Percentiles rank a stretch among this genome's conserved stretches.
phyloP scores from a whole-genome alignment of 371 early-diverging fungal species.

The Apophysomyces ossiformis region DNA sequence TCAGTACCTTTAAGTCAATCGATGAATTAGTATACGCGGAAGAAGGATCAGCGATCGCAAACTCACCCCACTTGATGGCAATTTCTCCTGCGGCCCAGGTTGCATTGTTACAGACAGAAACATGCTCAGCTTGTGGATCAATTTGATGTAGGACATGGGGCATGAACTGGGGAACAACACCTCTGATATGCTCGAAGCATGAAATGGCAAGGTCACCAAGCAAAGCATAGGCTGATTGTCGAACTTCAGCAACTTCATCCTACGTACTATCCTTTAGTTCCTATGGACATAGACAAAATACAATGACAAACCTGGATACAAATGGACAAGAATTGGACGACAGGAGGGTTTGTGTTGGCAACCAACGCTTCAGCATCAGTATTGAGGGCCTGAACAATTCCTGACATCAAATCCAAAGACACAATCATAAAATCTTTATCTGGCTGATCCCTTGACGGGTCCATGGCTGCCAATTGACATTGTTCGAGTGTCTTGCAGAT shows the following conservation, averaged over 20 bases:
- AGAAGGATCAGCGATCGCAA: not conserved
- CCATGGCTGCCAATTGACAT: conserved; percentile 56
- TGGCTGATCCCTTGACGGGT: conserved; percentile 62
- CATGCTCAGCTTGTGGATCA: conserved; percentile 64
- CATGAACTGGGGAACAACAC: conserved; percentile 77
- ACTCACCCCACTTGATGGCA: conserved; percentile 71
- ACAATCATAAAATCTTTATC: conserved; percentile 90
- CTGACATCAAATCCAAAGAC: conserved; percentile 85
- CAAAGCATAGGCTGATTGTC: conserved; percentile 93
- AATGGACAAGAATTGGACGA: conserved; percentile 66
- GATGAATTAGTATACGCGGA: conserved; percentile 5
- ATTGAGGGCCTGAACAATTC: conserved; percentile 85
- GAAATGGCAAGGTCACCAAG: conserved; percentile 91
- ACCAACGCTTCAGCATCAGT: conserved; percentile 62
- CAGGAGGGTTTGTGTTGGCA: conserved; percentile 56
- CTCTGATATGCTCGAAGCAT: conserved; percentile 75
- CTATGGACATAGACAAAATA: too few species aligned
- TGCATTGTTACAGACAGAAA: conserved; percentile 89
- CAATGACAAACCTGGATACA: conserved; percentile 10
- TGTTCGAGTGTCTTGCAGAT: conserved; percentile 67
- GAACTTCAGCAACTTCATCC: conserved; percentile 83
- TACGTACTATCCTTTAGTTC: conserved; percentile 19
- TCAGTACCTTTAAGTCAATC: conserved; percentile 40
- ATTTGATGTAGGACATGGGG: conserved; percentile 76
- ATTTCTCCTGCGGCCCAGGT: conserved; percentile 96